phyloP scores from a whole-genome alignment of 1,284 basidiomycete species.

The Mycosarcoma mackinlayi region DNA sequence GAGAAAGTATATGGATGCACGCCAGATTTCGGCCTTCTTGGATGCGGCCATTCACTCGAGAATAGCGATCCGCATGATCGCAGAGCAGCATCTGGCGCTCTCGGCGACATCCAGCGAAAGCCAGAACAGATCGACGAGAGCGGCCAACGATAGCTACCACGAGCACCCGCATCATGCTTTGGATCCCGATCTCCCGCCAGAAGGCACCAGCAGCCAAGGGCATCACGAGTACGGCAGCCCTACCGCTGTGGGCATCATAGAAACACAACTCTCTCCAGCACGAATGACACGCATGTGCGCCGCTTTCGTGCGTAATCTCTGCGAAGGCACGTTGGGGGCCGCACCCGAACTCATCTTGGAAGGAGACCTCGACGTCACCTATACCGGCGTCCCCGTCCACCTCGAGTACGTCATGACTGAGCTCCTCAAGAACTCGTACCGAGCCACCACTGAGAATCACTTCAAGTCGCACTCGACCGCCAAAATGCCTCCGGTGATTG shows the following conservation, averaged over 20 bases:
- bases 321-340: constrained; percentile 84
- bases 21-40: constrained; percentile 80
- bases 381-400: constrained; percentile 85
- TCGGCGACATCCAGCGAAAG: constrained; percentile 34
- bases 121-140: not conserved
- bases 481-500: constrained; percentile 73
- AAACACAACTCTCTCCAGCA: constrained; percentile 62
- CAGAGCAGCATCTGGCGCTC: constrained; percentile 89
- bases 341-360: constrained; percentile 71
- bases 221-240: constrained; percentile 49
- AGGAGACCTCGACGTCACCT: constrained; percentile 51
- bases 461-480: constrained; percentile 21
- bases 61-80: constrained; percentile 87
- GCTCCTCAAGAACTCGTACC: constrained; percentile 82
- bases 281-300: constrained; percentile 69
- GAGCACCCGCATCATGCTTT: constrained; percentile 21
- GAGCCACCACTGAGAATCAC: constrained; percentile 74
- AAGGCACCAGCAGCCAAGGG: constrained; percentile 19
- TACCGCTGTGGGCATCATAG: constrained; percentile 62
- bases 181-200: constrained; percentile 39
- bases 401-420: constrained; percentile 81
- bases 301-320: constrained; percentile 83
- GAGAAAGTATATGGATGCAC: constrained; percentile 81
- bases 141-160: constrained; percentile 15
- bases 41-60: constrained; percentile 86